Percentiles rank a stretch among this genome's conserved stretches.
Conservation (phyloP, 2,329 filamentous ascomycete genomes). For the Beauveria australis region DNA sequence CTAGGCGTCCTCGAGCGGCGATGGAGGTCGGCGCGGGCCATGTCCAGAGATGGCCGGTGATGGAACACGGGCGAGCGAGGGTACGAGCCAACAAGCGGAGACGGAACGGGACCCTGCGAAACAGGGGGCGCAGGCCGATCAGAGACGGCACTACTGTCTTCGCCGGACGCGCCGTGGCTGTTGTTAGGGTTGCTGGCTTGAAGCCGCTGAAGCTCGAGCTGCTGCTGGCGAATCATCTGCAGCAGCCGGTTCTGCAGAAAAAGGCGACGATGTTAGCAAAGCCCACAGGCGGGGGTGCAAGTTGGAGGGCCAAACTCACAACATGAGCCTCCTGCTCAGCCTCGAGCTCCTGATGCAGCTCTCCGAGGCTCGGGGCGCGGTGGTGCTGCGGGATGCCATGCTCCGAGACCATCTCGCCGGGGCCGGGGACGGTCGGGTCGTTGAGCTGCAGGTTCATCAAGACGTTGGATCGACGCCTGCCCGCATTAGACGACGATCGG, state of each 20-base stretch:
- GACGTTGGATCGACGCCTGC: slow-evolving; percentile 58
- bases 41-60: slow-evolving; percentile 51
- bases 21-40: slow-evolving; percentile 46
- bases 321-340: slow-evolving; percentile 74
- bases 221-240: slow-evolving; percentile 68
- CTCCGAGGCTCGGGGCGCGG: slow-evolving; percentile 62
- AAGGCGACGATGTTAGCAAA: background rate
- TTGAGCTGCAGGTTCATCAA: slow-evolving; percentile 68
- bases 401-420: slow-evolving; percentile 58
- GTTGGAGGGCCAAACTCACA: slow-evolving; percentile 30
- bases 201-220: slow-evolving; percentile 58
- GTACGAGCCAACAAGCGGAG: slow-evolving; percentile 32
- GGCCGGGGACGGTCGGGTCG: slow-evolving; percentile 57
- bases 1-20: slow-evolving; percentile 53
- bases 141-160: slow-evolving; percentile 42
- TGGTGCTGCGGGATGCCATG: slow-evolving; percentile 52
- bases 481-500: slow-evolving; percentile 36
- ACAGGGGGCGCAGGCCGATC: slow-evolving; percentile 34
- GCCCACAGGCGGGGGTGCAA: background rate
- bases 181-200: slow-evolving; percentile 35
- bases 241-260: slow-evolving; percentile 59
- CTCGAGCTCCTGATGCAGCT: slow-evolving; percentile 72
- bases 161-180: slow-evolving; percentile 33
- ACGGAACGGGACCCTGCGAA: slow-evolving; percentile 25
- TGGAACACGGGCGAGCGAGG: slow-evolving; percentile 43